phyloP scores from a whole-genome alignment of 164 flowering plant species.

The Paratinospora sagittata region DNA sequence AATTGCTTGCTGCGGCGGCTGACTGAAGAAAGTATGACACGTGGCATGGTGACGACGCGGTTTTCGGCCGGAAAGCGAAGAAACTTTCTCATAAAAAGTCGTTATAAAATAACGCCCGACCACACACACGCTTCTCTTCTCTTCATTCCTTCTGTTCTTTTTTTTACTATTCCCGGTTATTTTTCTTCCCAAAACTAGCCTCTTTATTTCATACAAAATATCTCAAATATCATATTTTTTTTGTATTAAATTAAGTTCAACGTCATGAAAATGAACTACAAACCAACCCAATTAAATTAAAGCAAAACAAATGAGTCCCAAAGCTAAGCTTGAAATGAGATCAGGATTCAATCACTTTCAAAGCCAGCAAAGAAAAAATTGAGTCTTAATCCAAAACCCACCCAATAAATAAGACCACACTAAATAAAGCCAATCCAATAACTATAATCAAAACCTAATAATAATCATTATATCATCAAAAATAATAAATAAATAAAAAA shows the following conservation, averaged over 20 bases:
- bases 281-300: no score
- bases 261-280: no score
- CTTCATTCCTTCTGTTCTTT: neutral
- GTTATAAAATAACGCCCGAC: neutral
- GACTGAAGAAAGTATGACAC: neutral
- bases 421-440: neutral
- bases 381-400: no score
- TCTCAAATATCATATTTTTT: no score
- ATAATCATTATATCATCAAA: neutral
- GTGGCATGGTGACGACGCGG: constrained; percentile 1
- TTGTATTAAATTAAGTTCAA: no score
- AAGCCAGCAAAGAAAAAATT: neutral
- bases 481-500: no score
- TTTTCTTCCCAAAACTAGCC: constrained; percentile 2
- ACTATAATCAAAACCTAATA: neutral
- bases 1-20: no score
- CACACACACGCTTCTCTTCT: neutral
- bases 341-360: constrained; percentile 5
- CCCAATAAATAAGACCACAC: no score
- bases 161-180: neutral
- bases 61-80: constrained; percentile 1
- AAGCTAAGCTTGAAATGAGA: neutral
- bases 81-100: neutral
- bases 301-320: neutral
- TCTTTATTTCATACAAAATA: no score